Evolutionary conservation across 371 early-diverging fungal genomes (phyloP).

Genomic region (Mortierella sp.): DNA sequence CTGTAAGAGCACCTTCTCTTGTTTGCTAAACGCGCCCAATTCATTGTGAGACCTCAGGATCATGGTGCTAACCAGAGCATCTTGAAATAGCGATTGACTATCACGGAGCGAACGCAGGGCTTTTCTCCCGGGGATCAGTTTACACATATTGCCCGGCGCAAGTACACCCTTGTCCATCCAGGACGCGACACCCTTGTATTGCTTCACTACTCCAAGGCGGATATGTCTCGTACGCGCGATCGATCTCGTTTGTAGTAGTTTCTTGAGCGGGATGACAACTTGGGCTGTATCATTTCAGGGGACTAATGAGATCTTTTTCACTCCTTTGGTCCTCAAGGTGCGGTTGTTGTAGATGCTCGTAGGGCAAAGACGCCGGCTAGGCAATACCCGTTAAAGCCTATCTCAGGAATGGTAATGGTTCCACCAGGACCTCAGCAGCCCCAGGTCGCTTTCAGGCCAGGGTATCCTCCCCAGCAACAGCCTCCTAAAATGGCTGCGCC

Average conservation of each 20-base stretch:
- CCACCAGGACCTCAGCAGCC: conserved; percentile 18
- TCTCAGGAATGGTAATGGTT: conserved; percentile 16
- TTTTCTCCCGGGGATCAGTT: conserved; percentile 44
- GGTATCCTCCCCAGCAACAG: conserved; percentile 24
- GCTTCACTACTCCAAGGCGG: conserved; percentile 38
- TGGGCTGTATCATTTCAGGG: too few species aligned
- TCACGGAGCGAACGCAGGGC: conserved; percentile 47
- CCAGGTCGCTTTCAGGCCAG: conserved; percentile 12
- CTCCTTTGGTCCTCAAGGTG: conserved; percentile 11
- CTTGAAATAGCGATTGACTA: conserved; percentile 27
- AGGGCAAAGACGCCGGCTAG: conserved; percentile 44
- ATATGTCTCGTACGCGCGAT: conserved; percentile 21
- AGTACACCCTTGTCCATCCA: conserved; percentile 32
- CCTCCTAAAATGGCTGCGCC: conserved; percentile 30
- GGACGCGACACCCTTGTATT: conserved; percentile 44
- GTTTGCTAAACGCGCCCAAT: not conserved
- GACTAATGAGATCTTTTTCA: not conserved
- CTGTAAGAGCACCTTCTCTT: conserved; percentile 12
- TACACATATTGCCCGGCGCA: conserved; percentile 44
- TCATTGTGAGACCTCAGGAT: not conserved
- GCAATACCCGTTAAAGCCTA: conserved; percentile 40
- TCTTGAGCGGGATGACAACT: too few species aligned
- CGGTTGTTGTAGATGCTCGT: conserved; percentile 42
- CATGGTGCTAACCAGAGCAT: not conserved
- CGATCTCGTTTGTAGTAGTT: not conserved